Conservation (phyloP, 768 basidiomycete genomes). For the Suillus cothurnatus region DNA sequence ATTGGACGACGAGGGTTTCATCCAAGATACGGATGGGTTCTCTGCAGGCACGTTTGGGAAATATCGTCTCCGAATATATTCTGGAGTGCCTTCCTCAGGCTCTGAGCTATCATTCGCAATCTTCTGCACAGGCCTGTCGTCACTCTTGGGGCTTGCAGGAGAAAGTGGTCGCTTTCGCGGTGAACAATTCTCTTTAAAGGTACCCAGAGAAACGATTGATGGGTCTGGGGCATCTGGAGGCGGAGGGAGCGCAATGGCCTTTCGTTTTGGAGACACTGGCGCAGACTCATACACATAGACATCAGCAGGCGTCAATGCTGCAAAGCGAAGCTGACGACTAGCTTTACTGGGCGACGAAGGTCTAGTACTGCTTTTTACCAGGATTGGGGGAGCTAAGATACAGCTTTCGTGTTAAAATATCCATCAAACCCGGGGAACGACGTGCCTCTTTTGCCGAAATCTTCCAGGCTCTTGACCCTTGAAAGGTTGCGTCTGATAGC, state of each 20-base stretch:
- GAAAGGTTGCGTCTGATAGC: constrained; percentile 26
- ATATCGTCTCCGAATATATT: constrained; percentile 80
- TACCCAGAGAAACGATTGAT: constrained; percentile 40
- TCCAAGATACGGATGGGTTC: constrained; percentile 84
- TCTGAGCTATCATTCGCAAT: constrained; percentile 20
- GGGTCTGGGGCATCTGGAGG: constrained; percentile 28
- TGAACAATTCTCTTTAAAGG: constrained; percentile 32
- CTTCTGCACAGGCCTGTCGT: too few relatives aligned
- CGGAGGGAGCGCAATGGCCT: constrained; percentile 56
- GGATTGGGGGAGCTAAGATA: constrained; percentile 42
- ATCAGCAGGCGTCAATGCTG: constrained; percentile 71
- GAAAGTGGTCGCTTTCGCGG: constrained; percentile 15
- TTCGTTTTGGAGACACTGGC: constrained; percentile 71
- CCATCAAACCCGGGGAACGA: background rate
- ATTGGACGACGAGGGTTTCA: constrained; percentile 37
- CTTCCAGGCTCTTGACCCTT: constrained; percentile 34
- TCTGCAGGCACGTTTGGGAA: constrained; percentile 72
- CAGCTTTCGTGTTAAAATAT: constrained; percentile 20
- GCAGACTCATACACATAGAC: constrained; percentile 84
- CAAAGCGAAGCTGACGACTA: constrained; percentile 67
- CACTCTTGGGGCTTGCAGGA: constrained; percentile 2
- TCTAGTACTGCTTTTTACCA: constrained; percentile 54
- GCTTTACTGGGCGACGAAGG: constrained; percentile 52
- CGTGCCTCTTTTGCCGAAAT: constrained; percentile 25
- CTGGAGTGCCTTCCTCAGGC: constrained; percentile 73